Evolutionary conservation across 805 yeast species (phyloP).

Genomic region (Cyberlindnera bimundalis): DNA sequence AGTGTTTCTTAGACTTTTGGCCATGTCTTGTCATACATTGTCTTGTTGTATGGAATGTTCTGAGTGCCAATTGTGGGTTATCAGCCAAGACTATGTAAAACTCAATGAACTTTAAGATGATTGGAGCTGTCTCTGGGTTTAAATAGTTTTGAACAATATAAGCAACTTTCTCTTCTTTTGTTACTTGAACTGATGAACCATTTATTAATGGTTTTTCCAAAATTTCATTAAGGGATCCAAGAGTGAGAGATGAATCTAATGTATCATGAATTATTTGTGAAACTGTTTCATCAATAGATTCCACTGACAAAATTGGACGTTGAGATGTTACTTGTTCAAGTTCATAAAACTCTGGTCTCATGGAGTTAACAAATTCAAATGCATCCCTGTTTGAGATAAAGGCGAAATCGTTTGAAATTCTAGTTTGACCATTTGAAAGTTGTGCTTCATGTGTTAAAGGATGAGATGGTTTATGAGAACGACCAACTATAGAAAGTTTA

Average conservation of each 20-base stretch:
- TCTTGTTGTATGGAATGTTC: background rate
- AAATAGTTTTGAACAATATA: conserved; percentile 4
- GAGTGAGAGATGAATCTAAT: background rate
- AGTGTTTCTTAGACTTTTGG: background rate
- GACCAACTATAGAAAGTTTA: conserved; percentile 3
- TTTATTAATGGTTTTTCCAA: conserved; percentile 1
- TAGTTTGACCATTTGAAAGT: conserved; percentile 2
- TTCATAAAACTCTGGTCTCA: conserved; percentile 3
- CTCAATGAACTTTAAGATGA: conserved; percentile 2
- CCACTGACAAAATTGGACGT: background rate
- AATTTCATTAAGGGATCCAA: background rate
- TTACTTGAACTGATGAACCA: conserved; percentile 2
- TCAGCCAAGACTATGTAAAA: conserved; percentile 5
- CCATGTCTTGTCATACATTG: conserved; percentile 2
- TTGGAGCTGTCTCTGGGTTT: background rate
- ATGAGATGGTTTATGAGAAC: conserved; percentile 1
- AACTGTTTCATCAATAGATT: conserved; percentile 1
- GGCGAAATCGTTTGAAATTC: background rate
- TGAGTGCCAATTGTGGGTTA: conserved; percentile 8
- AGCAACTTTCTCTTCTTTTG: conserved; percentile 11
- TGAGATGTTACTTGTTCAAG: conserved; percentile 4
- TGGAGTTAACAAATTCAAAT: conserved; percentile 1
- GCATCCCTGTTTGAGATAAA: conserved; percentile 10
- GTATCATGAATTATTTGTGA: background rate
- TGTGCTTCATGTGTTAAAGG: conserved; percentile 6